Base-by-base conservation (phyloP, 1,284 basidiomycete genomes). In the Ganoderma sinense region DNA sequence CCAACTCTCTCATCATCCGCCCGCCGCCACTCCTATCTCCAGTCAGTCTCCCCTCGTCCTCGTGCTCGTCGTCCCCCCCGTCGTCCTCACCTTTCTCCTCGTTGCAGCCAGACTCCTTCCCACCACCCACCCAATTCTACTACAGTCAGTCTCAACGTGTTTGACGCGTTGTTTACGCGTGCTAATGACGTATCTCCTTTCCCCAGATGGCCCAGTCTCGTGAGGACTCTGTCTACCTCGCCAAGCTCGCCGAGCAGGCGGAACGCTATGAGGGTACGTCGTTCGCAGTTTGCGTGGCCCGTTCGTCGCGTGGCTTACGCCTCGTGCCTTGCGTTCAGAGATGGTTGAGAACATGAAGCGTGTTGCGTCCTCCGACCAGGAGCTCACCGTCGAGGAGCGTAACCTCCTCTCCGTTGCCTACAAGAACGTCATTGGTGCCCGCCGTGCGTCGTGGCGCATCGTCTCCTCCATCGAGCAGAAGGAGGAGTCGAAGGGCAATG, bases 301-400 rank as follows among this genome's bases (percentile, higher is more conserved):
- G 70, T 39, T 53, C 65, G 69, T 55, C 66, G 41, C 61, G 61
- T 71, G 69, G 71, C 71, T 71, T 55, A 74, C 73, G 56, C 74
- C 70, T 73, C 70, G 67, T 70, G n/a, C 45, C 63, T 69, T 51
- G 14, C 41, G 18, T 68, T 45, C 83, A 97, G 95, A 98, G 84
- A 98, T 98, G 97, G 97, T 98, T 77, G 94, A 97, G 87, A 97
- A 97, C 90, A 98, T 98, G 97, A 98, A 98, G 91, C 91, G 91
- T 74, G 96, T 98, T 77, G 97, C 97, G 72, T 97, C 96, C 40
- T 96, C 95, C 70, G 95, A 97, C 88, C 94, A 97, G 84, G 97
- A 99, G 82, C 94, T 99, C 81, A 98, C 97, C 75, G 97, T 99
- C 67, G 97, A 99, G 87, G 97, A 99, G 87, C 97, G 98, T 75